phyloP scores from a whole-genome alignment of 1,284 basidiomycete genomes.

The Apiotrichum brassicae region DNA sequence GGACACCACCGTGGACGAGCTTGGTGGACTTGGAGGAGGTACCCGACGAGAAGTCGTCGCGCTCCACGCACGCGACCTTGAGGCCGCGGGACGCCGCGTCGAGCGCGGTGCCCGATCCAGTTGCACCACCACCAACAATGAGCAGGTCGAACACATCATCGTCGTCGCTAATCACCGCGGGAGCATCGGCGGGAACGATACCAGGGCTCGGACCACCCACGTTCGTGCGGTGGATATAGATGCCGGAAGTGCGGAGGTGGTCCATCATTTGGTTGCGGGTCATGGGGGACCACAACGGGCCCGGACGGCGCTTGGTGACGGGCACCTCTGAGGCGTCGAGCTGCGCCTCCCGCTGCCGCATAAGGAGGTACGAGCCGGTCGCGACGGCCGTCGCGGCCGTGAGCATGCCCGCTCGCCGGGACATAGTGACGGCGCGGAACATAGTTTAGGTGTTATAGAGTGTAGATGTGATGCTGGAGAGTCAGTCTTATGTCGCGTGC shows the following conservation, averaged over 20 bases:
- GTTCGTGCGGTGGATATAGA: slow-evolving; percentile 32
- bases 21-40: slow-evolving; percentile 97
- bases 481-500: slow-evolving; percentile 96
- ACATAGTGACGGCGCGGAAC: slow-evolving; percentile 25
- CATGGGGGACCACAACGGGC: slow-evolving; percentile 49
- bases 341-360: slow-evolving; percentile 11
- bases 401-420: slow-evolving; percentile 21
- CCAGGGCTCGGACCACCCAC: slow-evolving; percentile 34
- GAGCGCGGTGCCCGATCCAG: slow-evolving; percentile 86
- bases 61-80: slow-evolving; percentile 86
- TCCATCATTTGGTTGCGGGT: slow-evolving; percentile 49
- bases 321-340: slow-evolving; percentile 16
- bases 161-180: slow-evolving; percentile 26
- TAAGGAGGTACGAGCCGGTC: slow-evolving; percentile 21
- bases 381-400: slow-evolving; percentile 25
- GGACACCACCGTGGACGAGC: slow-evolving; percentile 93
- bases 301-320: slow-evolving; percentile 40
- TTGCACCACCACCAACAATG: slow-evolving; percentile 85
- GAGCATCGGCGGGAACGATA: slow-evolving; percentile 21
- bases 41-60: slow-evolving; percentile 86
- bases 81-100: slow-evolving; percentile 90
- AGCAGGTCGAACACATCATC: slow-evolving; percentile 73
- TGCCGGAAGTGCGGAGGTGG: slow-evolving; percentile 45
- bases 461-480: slow-evolving; percentile 50
- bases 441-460: slow-evolving; percentile 15